phyloP scores from a whole-genome alignment of 192 early-diverging fungal genomes.

The Coemansia sp. region DNA sequence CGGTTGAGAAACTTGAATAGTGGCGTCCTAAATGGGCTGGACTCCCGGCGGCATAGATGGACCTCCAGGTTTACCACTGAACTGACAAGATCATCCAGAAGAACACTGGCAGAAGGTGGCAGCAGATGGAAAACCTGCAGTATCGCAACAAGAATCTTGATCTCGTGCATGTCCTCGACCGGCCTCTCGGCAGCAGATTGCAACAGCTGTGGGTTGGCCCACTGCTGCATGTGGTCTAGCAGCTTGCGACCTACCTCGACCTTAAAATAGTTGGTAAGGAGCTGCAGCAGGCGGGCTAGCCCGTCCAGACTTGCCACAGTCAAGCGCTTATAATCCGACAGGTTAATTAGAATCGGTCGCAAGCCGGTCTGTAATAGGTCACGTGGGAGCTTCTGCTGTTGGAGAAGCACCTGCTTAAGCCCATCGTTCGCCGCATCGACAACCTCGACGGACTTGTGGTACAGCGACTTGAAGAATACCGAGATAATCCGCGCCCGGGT shows the following conservation, averaged over 20 bases:
- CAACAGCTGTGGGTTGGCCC: conserved; percentile 85
- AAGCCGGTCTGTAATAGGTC: conserved; percentile 95
- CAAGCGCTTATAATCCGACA: conserved; percentile 91
- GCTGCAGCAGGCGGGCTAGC: conserved; percentile 85
- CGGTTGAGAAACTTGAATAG: conserved; percentile 89
- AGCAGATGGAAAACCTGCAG: conserved; percentile 91
- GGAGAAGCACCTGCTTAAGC: conserved; percentile 65
- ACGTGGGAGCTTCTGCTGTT: conserved; percentile 78
- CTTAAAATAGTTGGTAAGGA: conserved; percentile 98
- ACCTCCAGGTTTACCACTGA: conserved; percentile 85
- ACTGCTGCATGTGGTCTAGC: conserved; percentile 89
- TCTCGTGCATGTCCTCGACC: conserved; percentile 86
- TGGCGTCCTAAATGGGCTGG: conserved; percentile 91
- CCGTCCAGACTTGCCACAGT: conserved; percentile 93
- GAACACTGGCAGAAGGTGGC: conserved; percentile 85
- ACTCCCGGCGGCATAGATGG: conserved; percentile 72
- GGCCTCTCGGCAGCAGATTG: conserved; percentile 78
- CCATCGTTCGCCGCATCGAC: conserved; percentile 94
- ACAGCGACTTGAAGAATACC: conserved; percentile 99
- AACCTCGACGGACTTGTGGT: conserved; percentile 90
- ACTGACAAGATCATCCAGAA: conserved; percentile 88
- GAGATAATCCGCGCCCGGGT: conserved; percentile 88
- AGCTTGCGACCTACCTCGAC: conserved; percentile 98
- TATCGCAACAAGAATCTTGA: conserved; percentile 93
- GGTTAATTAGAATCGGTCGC: conserved; percentile 90